Percentiles rank a stretch among this genome's conserved stretches.
Conservation (phyloP, 208 protist genomes). For the Trypanosoma congolense region DNA sequence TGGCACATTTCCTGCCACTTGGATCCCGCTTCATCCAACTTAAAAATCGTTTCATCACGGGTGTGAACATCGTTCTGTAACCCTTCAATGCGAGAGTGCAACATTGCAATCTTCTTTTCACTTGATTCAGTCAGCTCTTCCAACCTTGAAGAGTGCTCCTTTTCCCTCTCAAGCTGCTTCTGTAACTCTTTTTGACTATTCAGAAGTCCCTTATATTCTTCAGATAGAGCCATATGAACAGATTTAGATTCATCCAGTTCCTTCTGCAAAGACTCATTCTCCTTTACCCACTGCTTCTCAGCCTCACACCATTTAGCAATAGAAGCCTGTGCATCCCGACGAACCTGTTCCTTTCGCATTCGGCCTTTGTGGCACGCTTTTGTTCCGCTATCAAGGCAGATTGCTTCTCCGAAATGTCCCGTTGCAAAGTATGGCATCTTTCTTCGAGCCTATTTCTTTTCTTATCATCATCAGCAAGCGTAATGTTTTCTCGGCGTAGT, state of each 20-base stretch:
- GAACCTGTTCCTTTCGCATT: conserved; percentile 63
- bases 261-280: conserved; percentile 50
- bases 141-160: conserved; percentile 29
- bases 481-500: conserved; percentile 63
- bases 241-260: conserved; percentile 23
- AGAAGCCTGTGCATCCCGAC: conserved; percentile 52
- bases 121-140: conserved; percentile 16
- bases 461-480: conserved; percentile 57
- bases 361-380: conserved; percentile 26
- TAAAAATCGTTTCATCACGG: conserved; percentile 63
- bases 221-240: conserved; percentile 10
- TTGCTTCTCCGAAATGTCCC: conserved; percentile 58
- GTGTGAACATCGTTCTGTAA: conserved; percentile 58
- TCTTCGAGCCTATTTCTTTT: conserved; percentile 60
- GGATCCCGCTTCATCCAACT: conserved; percentile 53
- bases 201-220: conserved; percentile 13
- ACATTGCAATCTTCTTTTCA: conserved; percentile 33
- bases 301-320: conserved; percentile 73
- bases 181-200: conserved; percentile 18
- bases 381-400: conserved; percentile 37
- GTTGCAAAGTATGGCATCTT: conserved; percentile 52
- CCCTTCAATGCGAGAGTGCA: conserved; percentile 42
- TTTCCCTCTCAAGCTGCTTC: conserved; percentile 31
- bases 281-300: conserved; percentile 67
- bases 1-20: conserved; percentile 61